A percentile compares a stretch with the other conserved stretches of the same genome.
These are phyloP conservation scores for Pythium coloratum DNA, from an alignment of 352 stramenopile genomes.

Conservation along the genomic window DNA sequence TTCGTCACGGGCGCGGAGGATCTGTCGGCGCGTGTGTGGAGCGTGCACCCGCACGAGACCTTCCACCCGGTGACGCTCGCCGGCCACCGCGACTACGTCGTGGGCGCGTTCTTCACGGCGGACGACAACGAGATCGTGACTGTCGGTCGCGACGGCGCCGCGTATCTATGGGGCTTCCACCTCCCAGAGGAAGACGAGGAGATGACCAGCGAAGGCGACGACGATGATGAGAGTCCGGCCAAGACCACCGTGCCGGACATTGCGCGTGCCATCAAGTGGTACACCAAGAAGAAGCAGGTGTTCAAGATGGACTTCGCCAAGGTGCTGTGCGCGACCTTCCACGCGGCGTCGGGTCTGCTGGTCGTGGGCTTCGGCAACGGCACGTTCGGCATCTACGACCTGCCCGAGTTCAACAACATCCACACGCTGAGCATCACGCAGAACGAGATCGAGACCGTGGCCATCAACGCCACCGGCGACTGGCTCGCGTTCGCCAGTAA, in stretches of 20 bases:
- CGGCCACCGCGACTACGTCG: conserved; percentile 85
- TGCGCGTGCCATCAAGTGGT: conserved; percentile 80
- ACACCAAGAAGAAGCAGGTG: conserved; percentile 82
- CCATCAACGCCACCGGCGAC: conserved; percentile 95
- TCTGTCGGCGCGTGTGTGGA: conserved; percentile 86
- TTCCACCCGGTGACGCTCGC: conserved; percentile 89
- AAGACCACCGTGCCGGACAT: conserved; percentile 52
- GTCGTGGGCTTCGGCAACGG: conserved; percentile 96
- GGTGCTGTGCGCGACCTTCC: conserved; percentile 89
- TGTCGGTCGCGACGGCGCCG: conserved; percentile 81
- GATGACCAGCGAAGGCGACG: conserved; percentile 30
- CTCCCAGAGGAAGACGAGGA: conserved; percentile 45
- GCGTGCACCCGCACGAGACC: conserved; percentile 58
- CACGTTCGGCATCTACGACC: conserved; percentile 98
- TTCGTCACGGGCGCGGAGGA: conserved; percentile 90
- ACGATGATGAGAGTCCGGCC: conserved; percentile 31
- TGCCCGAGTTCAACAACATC: conserved; percentile 95
- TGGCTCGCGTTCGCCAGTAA: conserved; percentile 98
- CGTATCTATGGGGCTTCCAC: conserved; percentile 87
- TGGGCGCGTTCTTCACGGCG: conserved; percentile 85
- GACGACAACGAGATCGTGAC: conserved; percentile 86
- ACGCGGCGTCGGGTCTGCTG: conserved; percentile 85
- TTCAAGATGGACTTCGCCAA: conserved; percentile 91
- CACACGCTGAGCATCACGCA: conserved; percentile 94
- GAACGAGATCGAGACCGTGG: conserved; percentile 90